phyloP scores from a whole-genome alignment of 2,329 filamentous ascomycete genomes.

The Aspergillus viridinutans region DNA sequence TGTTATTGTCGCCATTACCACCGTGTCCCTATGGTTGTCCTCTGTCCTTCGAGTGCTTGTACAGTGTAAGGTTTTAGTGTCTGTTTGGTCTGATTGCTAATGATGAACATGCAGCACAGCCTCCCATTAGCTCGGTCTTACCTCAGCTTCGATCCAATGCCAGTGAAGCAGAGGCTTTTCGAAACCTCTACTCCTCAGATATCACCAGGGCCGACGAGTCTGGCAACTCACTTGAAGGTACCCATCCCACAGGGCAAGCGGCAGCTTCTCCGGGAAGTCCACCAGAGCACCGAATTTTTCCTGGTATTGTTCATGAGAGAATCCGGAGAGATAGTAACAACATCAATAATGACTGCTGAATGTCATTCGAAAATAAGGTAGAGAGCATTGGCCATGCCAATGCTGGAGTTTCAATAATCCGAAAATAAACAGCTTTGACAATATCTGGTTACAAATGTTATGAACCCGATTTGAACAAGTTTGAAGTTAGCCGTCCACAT shows the following conservation, averaged over 20 bases:
- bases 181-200: neutral
- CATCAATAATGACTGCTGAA: no score
- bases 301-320: constrained; percentile 40
- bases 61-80: neutral
- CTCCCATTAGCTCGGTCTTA: neutral
- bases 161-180: neutral
- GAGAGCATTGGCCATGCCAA: no score
- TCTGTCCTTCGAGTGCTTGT: neutral
- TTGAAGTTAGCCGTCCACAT: no score
- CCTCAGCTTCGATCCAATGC: neutral
- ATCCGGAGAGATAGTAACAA: constrained; percentile 4
- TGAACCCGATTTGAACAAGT: no score
- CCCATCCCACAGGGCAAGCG: constrained; percentile 3
- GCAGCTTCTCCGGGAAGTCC: constrained; percentile 13
- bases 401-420: no score
- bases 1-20: no score
- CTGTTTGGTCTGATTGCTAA: neutral
- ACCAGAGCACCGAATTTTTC: constrained; percentile 40
- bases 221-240: neutral
- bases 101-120: neutral
- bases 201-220: constrained; percentile 6
- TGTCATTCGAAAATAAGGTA: no score
- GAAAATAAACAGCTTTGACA: no score
- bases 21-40: neutral
- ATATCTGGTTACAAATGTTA: no score